Base-by-base conservation (phyloP, 768 basidiomycete species). In the Rhodocollybia butyracea region DNA sequence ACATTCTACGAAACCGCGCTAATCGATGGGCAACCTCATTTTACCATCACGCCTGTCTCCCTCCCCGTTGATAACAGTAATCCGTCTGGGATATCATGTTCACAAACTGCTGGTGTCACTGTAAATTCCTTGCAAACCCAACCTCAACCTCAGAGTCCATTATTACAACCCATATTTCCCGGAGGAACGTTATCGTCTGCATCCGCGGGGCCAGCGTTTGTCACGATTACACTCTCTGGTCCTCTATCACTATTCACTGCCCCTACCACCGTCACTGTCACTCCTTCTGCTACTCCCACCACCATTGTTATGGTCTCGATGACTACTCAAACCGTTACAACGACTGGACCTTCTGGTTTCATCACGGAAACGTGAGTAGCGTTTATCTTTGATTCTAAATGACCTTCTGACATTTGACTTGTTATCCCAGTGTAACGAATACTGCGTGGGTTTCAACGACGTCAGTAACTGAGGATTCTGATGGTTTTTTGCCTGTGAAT, bases 1-100 rank as follows among this genome's bases (percentile, higher is more conserved):
- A 80, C 78, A 2, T 68, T 77, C 46, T 79, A 81, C 57, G 79
- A 81, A 58, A 57, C 61, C 3, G 73, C 73, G 2, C 64, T 66
- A 24, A 63, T 74, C 34, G 64, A 74, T 29, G 64, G 63, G 26
- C 46, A 63, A 22, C 59, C 60, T 11, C 70, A 63, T 56, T 79
- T 76, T 54, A 63, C 70, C 19, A 77, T 79, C 54, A 77, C 75
- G 13, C 67, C 73, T 3, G 64, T 79, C 21, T 67, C 73, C 2
- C 62, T 78, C 12, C 63, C 62, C 3, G 63, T 79, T 30, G 52
- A 64, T 27, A 75, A 74, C 57, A 36, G 58, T 17, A 60, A 56
- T 39, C 61, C 63, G 22, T 60, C 68, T 11, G 59, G 50, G 26
- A 39, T 3, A n/a, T 19, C 58, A 3, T 75, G 75, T 53, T 50